Percentiles rank a stretch among this genome's conserved stretches.
Evolutionary conservation across 768 basidiomycete genomes (phyloP).

Genomic region (Boletales sp.): DNA sequence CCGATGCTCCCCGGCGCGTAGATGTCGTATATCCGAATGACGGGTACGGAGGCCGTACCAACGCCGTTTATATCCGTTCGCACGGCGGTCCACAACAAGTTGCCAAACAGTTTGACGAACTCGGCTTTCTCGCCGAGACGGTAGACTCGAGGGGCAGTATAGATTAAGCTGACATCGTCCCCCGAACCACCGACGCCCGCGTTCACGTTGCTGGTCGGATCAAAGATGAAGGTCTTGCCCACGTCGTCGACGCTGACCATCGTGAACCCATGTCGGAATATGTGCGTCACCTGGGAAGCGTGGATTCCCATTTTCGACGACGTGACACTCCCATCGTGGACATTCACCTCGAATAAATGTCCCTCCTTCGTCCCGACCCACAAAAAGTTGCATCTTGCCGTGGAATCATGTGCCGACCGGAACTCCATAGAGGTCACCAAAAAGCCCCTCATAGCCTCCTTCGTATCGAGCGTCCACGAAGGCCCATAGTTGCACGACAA

Average conservation of each 20-base stretch:
- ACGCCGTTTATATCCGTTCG: constrained; percentile 48
- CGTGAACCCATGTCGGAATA: constrained; percentile 64
- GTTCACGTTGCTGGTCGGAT: constrained; percentile 35
- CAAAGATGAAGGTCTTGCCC: constrained; percentile 79
- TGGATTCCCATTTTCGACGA: constrained; percentile 64
- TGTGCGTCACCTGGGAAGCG: constrained; percentile 59
- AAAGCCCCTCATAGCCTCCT: constrained; percentile 61
- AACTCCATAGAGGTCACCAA: constrained; percentile 80
- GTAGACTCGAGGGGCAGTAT: constrained; percentile 52
- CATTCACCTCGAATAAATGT: constrained; percentile 78
- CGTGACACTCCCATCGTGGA: constrained; percentile 53
- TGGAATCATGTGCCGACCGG: constrained; percentile 44
- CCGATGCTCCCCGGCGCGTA: constrained; percentile 55
- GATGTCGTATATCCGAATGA: constrained; percentile 79
- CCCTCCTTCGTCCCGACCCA: constrained; percentile 95
- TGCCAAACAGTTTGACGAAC: constrained; percentile 70
- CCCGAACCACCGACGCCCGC: constrained; percentile 19
- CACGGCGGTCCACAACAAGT: constrained; percentile 80
- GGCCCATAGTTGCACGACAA: constrained; percentile 46
- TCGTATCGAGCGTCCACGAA: constrained; percentile 53
- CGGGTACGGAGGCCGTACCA: constrained; percentile 50
- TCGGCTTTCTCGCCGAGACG: constrained; percentile 80
- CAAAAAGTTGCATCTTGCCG: constrained; percentile 56
- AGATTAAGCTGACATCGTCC: constrained; percentile 43
- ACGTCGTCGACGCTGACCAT: constrained; percentile 85